Conservation (phyloP, 1,284 basidiomycete genomes). For the Puccinia hordei region DNA sequence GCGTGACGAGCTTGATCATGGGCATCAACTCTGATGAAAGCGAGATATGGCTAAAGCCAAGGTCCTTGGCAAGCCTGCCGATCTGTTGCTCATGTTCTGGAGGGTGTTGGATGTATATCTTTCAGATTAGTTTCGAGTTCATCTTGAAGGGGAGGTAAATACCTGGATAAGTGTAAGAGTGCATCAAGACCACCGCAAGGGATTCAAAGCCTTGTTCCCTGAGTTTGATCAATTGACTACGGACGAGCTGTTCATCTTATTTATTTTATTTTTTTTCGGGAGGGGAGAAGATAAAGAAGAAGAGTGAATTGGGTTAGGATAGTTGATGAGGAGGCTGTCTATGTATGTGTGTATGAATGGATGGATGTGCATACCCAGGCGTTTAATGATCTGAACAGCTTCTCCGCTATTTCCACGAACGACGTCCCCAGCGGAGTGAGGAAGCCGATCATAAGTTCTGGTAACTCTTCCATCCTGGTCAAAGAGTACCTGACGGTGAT, state of each 20-base stretch:
- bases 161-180: slow-evolving; percentile 84
- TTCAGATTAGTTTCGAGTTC: neutral
- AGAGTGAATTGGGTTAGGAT: slow-evolving; percentile 60
- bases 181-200: slow-evolving; percentile 80
- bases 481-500: slow-evolving; percentile 74
- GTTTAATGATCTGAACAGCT: slow-evolving; percentile 79
- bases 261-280: too few relatives aligned
- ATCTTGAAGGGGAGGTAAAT: neutral
- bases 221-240: slow-evolving; percentile 68
- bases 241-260: slow-evolving; percentile 55
- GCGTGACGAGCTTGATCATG: slow-evolving; percentile 93
- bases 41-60: slow-evolving; percentile 86
- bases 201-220: slow-evolving; percentile 78
- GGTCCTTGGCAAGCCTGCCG: slow-evolving; percentile 70
- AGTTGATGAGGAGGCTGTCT: slow-evolving; percentile 59
- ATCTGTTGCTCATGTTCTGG: slow-evolving; percentile 69
- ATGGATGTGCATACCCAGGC: slow-evolving; percentile 65
- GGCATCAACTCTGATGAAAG: slow-evolving; percentile 83
- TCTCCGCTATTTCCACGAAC: slow-evolving; percentile 85
- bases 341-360: slow-evolving; percentile 59
- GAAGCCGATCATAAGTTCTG: slow-evolving; percentile 71
- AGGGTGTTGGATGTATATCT: neutral
- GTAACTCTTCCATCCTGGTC: slow-evolving; percentile 69
- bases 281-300: slow-evolving; percentile 26
- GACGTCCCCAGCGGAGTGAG: slow-evolving; percentile 63